Percentiles rank a stretch among this genome's conserved stretches.
These are phyloP conservation scores for Leccinum uliginosum DNA, from an alignment of 768 basidiomycete species.

Conservation along the genomic window DNA sequence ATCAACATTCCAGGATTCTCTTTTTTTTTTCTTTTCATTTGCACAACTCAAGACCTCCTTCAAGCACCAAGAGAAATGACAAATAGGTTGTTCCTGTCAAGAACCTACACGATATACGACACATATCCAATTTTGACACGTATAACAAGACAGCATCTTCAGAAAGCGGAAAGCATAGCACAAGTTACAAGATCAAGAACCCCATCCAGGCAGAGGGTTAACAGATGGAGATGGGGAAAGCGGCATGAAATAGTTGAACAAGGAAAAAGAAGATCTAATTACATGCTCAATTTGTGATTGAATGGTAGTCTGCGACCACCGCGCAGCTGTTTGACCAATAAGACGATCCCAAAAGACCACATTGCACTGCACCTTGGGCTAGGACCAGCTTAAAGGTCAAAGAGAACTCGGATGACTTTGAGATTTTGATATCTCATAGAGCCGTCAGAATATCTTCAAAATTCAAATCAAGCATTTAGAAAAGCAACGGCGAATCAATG, in stretches of 20 bases:
- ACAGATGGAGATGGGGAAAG: neutral
- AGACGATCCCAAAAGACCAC: slow-evolving; percentile 21
- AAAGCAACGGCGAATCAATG: neutral
- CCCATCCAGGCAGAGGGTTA: neutral
- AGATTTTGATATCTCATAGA: slow-evolving; percentile 18
- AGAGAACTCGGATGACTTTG: slow-evolving; percentile 20
- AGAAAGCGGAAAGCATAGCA: slow-evolving; percentile 6
- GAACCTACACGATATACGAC: slow-evolving; percentile 5
- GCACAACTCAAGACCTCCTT: neutral
- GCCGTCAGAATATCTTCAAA: slow-evolving; percentile 25
- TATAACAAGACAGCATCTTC: slow-evolving; percentile 4
- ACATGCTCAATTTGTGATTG: slow-evolving; percentile 15
- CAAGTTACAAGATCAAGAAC: neutral
- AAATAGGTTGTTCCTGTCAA: neutral
- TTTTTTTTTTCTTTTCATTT: neutral
- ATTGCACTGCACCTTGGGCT: slow-evolving; percentile 14
- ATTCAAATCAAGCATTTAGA: slow-evolving; percentile 15
- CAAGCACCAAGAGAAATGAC: neutral
- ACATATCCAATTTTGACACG: neutral
- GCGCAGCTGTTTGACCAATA: slow-evolving; percentile 29
- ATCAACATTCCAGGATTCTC: neutral
- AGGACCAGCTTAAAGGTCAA: slow-evolving; percentile 31
- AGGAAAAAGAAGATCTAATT: neutral
- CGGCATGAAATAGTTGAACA: neutral
- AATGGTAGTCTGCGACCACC: slow-evolving; percentile 14